Percentiles rank a stretch among this genome's conserved stretches.
phyloP scores from a whole-genome alignment of 2,329 filamentous ascomycete genomes.

The Ascochyta viciae-villosae region DNA sequence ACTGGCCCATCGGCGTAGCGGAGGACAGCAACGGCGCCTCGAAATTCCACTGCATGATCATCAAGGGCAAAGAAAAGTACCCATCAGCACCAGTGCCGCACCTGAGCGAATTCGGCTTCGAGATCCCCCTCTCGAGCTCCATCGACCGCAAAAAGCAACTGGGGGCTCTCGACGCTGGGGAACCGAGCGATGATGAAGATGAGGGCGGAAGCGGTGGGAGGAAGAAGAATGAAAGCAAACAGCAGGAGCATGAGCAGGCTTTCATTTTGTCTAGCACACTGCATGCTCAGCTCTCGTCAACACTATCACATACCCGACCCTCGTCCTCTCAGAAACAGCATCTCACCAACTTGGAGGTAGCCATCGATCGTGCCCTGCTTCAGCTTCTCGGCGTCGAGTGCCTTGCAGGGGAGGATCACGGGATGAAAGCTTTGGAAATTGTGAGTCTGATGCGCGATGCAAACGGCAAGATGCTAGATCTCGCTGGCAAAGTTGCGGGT shows the following conservation, averaged over 20 bases:
- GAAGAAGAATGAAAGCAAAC: constrained; percentile 53
- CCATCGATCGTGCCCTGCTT: constrained; percentile 87
- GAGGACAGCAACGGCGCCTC: constrained; percentile 83
- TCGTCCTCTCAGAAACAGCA: constrained; percentile 69
- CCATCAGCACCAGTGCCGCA: constrained; percentile 84
- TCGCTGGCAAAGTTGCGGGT: constrained; percentile 86
- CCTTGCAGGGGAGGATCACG: constrained; percentile 87
- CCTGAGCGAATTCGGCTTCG: constrained; percentile 93
- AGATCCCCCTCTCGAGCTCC: constrained; percentile 74
- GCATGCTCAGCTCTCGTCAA: constrained; percentile 76
- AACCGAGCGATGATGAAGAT: constrained; percentile 38
- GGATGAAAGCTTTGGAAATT: constrained; percentile 93
- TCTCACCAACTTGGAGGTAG: constrained; percentile 76
- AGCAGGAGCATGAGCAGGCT: constrained; percentile 75
- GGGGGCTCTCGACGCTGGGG: constrained; percentile 42
- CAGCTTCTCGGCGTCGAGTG: constrained; percentile 91
- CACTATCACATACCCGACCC: constrained; percentile 71
- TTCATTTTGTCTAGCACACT: constrained; percentile 79
- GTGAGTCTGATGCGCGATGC: constrained; percentile 84
- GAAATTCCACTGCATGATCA: constrained; percentile 98
- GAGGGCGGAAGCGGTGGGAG: neutral
- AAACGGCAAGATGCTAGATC: constrained; percentile 88
- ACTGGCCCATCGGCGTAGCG: constrained; percentile 95
- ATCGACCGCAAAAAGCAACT: constrained; percentile 43
- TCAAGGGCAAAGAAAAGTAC: constrained; percentile 92